Conservation (phyloP, 768 basidiomycete genomes). For the Tricholoma bakamatsutake region DNA sequence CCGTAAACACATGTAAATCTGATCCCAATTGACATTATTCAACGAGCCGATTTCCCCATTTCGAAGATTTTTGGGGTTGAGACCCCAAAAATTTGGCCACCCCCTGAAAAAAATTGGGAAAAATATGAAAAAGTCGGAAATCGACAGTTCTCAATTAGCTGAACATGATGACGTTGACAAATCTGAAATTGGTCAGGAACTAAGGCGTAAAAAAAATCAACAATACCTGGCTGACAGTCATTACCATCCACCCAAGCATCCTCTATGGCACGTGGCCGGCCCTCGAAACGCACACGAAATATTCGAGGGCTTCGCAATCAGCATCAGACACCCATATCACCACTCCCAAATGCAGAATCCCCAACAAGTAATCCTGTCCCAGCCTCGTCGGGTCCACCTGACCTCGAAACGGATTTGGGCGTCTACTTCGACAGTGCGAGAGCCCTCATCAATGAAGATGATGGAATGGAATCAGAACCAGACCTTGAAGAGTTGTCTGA, state of each 20-base stretch:
- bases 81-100: too few species aligned
- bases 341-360: background rate
- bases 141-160: background rate
- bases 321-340: background rate
- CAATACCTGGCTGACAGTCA: background rate
- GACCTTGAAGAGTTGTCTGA: conserved; percentile 1
- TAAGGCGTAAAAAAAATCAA: background rate
- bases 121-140: too few species aligned
- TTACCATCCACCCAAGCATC: too few species aligned
- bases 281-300: background rate
- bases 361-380: background rate
- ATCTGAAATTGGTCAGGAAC: background rate
- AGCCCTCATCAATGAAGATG: background rate
- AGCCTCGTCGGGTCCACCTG: background rate
- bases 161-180: background rate
- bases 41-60: too few species aligned
- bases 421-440: background rate
- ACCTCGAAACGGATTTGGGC: background rate
- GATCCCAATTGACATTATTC: too few species aligned
- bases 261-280: too few species aligned
- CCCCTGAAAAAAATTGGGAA: too few species aligned
- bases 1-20: too few species aligned
- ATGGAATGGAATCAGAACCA: background rate
- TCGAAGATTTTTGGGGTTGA: too few species aligned
- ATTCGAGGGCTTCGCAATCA: background rate